Evolutionary conservation across 2,329 filamentous ascomycete species (phyloP).

Genomic region (Colletotrichum sp.): DNA sequence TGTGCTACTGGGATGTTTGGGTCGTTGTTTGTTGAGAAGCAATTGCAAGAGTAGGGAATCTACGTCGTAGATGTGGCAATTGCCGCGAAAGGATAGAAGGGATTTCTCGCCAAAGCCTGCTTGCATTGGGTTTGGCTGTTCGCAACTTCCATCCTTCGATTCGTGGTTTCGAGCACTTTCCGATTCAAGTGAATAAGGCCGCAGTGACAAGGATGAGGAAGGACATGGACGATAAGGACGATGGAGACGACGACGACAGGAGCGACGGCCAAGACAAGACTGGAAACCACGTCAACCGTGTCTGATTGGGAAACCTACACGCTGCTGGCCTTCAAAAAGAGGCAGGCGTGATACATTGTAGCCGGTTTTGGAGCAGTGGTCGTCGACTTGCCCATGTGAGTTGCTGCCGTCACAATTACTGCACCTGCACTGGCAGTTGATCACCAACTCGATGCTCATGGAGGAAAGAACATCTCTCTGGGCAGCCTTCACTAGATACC

Average conservation of each 20-base stretch:
- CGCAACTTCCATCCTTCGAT: neutral
- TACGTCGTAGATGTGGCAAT: rapidly evolving
- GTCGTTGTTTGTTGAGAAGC: rapidly evolving
- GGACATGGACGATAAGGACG: too few species aligned
- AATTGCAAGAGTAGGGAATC: neutral
- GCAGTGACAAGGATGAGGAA: neutral
- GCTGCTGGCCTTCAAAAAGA: neutral
- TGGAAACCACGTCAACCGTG: neutral
- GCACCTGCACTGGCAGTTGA: neutral
- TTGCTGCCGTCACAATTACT: neutral
- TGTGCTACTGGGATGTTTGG: neutral
- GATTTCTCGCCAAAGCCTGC: rapidly evolving
- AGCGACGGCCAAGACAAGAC: neutral
- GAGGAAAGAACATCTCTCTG: neutral
- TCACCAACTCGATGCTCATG: neutral
- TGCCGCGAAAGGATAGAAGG: rapidly evolving
- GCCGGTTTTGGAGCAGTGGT: neutral
- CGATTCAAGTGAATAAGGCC: neutral
- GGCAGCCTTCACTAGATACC: neutral
- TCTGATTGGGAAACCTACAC: neutral
- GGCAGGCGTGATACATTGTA: neutral
- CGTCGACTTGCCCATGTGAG: neutral
- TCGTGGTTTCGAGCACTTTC: neutral
- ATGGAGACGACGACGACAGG: neutral
- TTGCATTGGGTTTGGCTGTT: neutral